A percentile compares a stretch with the other conserved stretches of the same genome.
These are phyloP conservation scores for Chaetomium tenue DNA, from an alignment of 495 filamentous ascomycete species.

Conservation along the genomic window DNA sequence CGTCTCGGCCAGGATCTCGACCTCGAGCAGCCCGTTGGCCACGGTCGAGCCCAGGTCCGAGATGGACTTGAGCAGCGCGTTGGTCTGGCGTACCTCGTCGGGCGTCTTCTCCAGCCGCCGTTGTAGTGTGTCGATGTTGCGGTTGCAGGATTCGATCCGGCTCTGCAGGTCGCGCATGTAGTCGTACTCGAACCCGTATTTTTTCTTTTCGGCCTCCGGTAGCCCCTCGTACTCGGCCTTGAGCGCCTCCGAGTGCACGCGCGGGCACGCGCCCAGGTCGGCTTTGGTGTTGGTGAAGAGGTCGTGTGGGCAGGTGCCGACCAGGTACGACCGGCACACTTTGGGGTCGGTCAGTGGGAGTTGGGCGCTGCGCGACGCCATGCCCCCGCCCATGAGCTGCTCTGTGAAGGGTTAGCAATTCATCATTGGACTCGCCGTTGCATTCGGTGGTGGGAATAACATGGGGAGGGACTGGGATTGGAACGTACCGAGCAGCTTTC, in stretches of 20 bases:
- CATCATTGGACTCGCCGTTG: conserved; percentile 16
- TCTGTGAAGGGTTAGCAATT: conserved; percentile 46
- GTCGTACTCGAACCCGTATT: conserved; percentile 91
- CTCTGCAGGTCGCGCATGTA: conserved; percentile 94
- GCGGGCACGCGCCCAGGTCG: conserved; percentile 88
- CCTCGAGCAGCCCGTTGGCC: conserved; percentile 78
- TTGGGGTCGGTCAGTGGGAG: conserved; percentile 88
- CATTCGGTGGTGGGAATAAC: neutral
- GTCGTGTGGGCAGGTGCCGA: conserved; percentile 94
- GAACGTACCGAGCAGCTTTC: conserved; percentile 79
- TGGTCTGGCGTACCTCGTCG: conserved; percentile 97
- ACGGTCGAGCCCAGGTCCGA: conserved; percentile 75
- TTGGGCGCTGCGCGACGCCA: conserved; percentile 68
- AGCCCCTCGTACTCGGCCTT: conserved; percentile 82
- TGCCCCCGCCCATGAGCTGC: conserved; percentile 75
- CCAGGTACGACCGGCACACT: conserved; percentile 92
- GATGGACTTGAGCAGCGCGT: conserved; percentile 85
- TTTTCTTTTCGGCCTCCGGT: conserved; percentile 63
- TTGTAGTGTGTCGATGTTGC: conserved; percentile 86
- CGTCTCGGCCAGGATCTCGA: conserved; percentile 79
- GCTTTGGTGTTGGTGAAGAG: conserved; percentile 99
- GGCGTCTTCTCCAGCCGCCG: conserved; percentile 92
- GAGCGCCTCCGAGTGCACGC: conserved; percentile 83
- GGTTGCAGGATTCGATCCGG: conserved; percentile 95
- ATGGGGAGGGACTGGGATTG: conserved; percentile 29